phyloP scores from a whole-genome alignment of 192 early-diverging fungal species.

The Coemansia erecta region DNA sequence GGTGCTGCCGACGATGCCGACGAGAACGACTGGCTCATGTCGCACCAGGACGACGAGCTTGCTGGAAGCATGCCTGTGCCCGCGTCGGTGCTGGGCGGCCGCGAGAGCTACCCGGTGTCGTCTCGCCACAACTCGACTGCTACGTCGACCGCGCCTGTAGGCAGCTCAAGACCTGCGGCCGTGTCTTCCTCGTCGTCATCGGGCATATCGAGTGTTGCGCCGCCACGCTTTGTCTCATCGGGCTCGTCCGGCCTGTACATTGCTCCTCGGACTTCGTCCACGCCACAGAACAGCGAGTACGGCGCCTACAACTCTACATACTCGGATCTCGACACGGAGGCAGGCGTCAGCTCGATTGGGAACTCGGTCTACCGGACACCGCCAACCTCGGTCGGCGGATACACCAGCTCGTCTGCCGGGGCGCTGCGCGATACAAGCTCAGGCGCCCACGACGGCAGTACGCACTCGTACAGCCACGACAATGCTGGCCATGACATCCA shows the following conservation, averaged over 20 bases:
- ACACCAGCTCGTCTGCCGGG: constrained; percentile 17
- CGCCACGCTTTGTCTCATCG: background rate
- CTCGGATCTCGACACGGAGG: constrained; percentile 47
- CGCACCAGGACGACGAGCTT: constrained; percentile 8
- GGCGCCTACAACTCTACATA: constrained; percentile 32
- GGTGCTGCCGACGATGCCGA: constrained; percentile 19
- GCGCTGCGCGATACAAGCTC: constrained; percentile 8
- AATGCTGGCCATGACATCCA: background rate
- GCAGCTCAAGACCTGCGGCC: too few species aligned
- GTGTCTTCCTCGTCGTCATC: background rate
- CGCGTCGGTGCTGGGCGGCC: background rate
- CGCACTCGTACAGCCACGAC: constrained; percentile 8
- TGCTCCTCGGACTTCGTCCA: background rate
- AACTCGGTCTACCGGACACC: constrained; percentile 53
- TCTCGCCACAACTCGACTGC: constrained; percentile 14
- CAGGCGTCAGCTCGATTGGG: constrained; percentile 44
- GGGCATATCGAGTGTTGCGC: background rate
- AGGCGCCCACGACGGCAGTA: background rate
- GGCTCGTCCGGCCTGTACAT: constrained; percentile 5
- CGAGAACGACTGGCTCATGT: constrained; percentile 42
- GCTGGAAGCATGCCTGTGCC: background rate
- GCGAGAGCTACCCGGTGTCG: constrained; percentile 25
- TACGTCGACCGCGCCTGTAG: background rate
- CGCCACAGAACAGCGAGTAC: constrained; percentile 19
- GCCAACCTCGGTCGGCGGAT: constrained; percentile 45